phyloP scores from a whole-genome alignment of 2,329 filamentous ascomycete species.

The Verticillium longisporum region DNA sequence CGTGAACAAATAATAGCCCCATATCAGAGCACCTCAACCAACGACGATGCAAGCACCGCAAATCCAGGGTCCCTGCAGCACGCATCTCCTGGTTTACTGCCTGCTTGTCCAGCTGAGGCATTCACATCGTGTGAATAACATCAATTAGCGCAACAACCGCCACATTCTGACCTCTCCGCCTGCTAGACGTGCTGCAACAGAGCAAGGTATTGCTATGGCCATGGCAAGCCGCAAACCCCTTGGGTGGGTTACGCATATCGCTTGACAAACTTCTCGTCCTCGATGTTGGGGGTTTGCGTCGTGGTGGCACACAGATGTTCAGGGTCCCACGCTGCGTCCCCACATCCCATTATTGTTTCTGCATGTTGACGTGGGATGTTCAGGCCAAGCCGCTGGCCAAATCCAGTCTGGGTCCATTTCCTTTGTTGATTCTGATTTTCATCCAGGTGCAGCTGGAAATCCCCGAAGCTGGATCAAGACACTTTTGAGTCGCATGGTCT shows the following conservation, averaged over 20 bases:
- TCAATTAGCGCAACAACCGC: neutral
- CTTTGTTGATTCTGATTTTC: neutral
- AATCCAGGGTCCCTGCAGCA: constrained; percentile 1
- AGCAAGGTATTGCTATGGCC: neutral
- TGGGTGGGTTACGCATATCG: neutral
- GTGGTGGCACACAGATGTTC: neutral
- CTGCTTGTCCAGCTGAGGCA: neutral
- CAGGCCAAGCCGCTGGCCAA: neutral
- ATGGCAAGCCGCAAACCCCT: neutral
- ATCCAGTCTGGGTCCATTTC: neutral
- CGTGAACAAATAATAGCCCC: neutral
- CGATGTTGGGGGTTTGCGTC: neutral
- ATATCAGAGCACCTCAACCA: neutral
- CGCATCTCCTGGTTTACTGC: neutral
- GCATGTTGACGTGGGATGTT: neutral
- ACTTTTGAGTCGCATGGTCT: neutral
- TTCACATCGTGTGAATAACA: neutral
- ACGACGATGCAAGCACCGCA: neutral
- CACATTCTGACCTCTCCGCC: neutral
- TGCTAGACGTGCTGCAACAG: neutral
- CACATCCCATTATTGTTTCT: neutral
- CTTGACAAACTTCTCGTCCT: neutral
- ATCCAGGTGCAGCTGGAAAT: neutral
- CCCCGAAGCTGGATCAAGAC: neutral
- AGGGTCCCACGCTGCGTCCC: neutral